Conservation (phyloP, 768 basidiomycete species). For the Boletus sp. region DNA sequence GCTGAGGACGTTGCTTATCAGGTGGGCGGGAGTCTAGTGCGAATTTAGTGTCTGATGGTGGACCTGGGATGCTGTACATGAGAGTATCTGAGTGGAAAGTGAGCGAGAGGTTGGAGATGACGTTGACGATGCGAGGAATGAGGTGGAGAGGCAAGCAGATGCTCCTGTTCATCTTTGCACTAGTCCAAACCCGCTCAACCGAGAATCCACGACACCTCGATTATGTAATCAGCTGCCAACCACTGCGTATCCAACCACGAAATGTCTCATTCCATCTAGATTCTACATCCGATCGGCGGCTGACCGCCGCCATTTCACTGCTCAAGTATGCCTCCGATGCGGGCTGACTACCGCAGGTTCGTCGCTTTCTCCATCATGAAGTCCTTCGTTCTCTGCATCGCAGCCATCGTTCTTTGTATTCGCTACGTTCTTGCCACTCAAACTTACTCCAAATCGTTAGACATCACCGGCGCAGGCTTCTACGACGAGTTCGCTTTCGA, state of each 20-base stretch:
- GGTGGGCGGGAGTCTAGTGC: conserved; percentile 1
- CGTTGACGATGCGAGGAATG: conserved; percentile 64
- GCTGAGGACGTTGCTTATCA: conserved; percentile 16
- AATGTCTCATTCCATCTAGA: background rate
- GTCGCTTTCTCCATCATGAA: conserved; percentile 11
- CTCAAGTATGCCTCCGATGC: background rate
- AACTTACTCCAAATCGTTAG: conserved; percentile 32
- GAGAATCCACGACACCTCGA: background rate
- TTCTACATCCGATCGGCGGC: background rate
- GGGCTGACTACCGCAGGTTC: conserved; percentile 3
- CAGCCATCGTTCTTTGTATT: background rate
- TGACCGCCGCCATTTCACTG: conserved; percentile 4
- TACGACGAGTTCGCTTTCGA: conserved; percentile 47
- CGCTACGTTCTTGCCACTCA: background rate
- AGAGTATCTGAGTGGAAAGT: conserved; percentile 44
- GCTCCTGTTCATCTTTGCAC: conserved; percentile 35
- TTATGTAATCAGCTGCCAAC: conserved; percentile 7
- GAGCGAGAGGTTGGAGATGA: conserved; percentile 66
- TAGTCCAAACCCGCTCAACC: too few relatives aligned
- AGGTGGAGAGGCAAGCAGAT: conserved; percentile 58
- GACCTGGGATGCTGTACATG: too few relatives aligned
- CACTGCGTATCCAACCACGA: too few relatives aligned
- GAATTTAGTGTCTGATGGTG: background rate
- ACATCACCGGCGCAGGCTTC: conserved; percentile 48
- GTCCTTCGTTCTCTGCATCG: background rate